Base-by-base conservation (phyloP, 1,284 basidiomycete species). In the Coriolopsis trogii region DNA sequence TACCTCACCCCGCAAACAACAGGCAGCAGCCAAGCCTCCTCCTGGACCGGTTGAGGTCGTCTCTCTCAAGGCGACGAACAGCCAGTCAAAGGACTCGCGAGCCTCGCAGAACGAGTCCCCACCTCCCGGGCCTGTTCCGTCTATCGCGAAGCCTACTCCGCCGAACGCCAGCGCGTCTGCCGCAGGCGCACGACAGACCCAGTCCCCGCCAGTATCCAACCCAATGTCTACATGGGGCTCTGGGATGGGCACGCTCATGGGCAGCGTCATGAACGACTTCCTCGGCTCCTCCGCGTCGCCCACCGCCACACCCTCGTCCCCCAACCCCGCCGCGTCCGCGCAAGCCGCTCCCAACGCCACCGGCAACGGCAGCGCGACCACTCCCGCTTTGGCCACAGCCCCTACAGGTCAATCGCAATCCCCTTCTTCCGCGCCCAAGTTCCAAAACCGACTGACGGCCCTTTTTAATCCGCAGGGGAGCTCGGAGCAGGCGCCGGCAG, bases 331-430 rank as follows among this genome's bases (percentile, higher is more conserved):
- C 29, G 28, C 26, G 28, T 24, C 46, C 34, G 23, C 55, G 3
- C 29, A 28, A 34, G 24, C 49, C 24, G 45, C 36, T 30, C 43
- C 48, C 29, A 51, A 41, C 37, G 31, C 45, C n/a, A 43, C 36
- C 25, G n/a, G 33, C 33, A 16, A 34, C 33, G 33, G 33, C n/a
- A n/a, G n/a, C n/a, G n/a, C n/a, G n/a, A n/a, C 56, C 24, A 16
- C 48, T 31, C 7, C 34, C 29, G 33, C 49, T n/a, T 24, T 55
- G 21, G 55, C n/a, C n/a, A n/a, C n/a, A n/a, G n/a, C n/a, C n/a
- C n/a, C 58, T 39, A 46, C 57, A 64, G 62, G 62, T 64, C 60
- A 61, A 63, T 60, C 55, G 39, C 36, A 46, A 28, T 53, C 53
- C 48, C 38, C 25, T 41, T 55, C 53, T 52, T 53, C 57, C 53